Base-by-base conservation (phyloP, 1,139 yeast genomes). In the Arxiozyma bovina region DNA sequence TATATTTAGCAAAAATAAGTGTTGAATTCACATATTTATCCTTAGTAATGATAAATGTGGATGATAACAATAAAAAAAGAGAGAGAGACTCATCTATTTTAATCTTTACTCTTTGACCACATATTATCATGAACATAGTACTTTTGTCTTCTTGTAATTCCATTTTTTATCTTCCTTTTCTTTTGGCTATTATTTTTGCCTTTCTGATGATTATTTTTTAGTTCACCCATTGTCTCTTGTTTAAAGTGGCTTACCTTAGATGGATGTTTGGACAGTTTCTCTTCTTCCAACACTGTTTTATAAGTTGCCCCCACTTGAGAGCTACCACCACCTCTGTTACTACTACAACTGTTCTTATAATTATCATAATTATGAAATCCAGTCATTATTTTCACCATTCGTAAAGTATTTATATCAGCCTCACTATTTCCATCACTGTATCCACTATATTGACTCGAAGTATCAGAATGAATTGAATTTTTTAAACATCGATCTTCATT, bases 361-460 rank as follows among this genome's bases (percentile, higher is more conserved):
- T 20, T 21, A 17, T 34, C 20, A 8, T 21, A 6, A 21, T 7
- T 18, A 46, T 46, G 49, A 27, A 46, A 46, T 7, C 15, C 49
- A 46, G 40, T 46, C 49, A 46, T 46, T 12, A 46, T 38, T 22
- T 46, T 18, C 1, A 46, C 49, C 49, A 46, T 46, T 17, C 23
- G 12, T 17, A 27, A 21, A 15, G 49, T 46, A 20, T 46, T 46
- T 11, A 46, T 22, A 46, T 46, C 49, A 3, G 49, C 43, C 38
- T 46, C 49, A 46, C 49, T 46, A 27, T 34, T 46, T 15, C 11
- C 20, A 5, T 34, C 49, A 21, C 48, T 46, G 15, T 38, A 38
- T 3, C 17, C 42, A 38, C 9, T 42, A 11, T 38, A 44, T 44
- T 18, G 40, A 34, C n/a, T 34, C 12, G 40, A 34, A 34, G n/a